These are phyloP conservation scores for Marvania coccoides DNA, from an alignment of 139 green algal genomes.

Conservation along the genomic window DNA sequence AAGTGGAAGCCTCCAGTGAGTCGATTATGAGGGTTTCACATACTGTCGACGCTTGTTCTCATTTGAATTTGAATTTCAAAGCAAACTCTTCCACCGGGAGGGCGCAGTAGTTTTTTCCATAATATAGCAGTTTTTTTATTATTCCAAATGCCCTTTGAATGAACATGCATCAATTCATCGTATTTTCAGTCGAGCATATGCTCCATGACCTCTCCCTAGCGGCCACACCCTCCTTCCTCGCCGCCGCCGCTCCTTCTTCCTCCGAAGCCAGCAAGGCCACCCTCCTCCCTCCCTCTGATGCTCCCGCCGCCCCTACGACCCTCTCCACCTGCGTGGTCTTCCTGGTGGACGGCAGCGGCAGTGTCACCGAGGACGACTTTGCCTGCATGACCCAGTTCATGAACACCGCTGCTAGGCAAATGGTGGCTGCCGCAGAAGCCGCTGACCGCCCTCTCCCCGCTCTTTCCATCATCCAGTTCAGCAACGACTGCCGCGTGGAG, in stretches of 20 bases:
- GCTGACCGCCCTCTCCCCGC: no score
- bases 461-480: conserved; percentile 61
- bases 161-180: background rate
- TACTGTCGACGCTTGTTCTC: no score
- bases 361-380: conserved; percentile 35
- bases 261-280: background rate
- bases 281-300: no score
- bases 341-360: conserved; percentile 37
- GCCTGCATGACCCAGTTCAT: conserved; percentile 21
- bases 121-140: background rate
- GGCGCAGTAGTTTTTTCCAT: background rate
- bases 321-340: conserved; percentile 44
- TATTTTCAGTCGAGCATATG: background rate
- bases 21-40: background rate
- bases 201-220: background rate
- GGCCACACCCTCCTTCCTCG: background rate
- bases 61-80: no score
- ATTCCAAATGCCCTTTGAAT: background rate
- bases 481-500: conserved; percentile 54
- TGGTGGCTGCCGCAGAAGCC: no score
- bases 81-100: no score
- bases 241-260: background rate
- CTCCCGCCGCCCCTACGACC: no score
- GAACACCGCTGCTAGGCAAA: background rate
- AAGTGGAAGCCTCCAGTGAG: conserved; percentile 32